These are phyloP conservation scores for Penicillium sp. DNA, from an alignment of 2,329 filamentous ascomycete species.

Conservation along the genomic window DNA sequence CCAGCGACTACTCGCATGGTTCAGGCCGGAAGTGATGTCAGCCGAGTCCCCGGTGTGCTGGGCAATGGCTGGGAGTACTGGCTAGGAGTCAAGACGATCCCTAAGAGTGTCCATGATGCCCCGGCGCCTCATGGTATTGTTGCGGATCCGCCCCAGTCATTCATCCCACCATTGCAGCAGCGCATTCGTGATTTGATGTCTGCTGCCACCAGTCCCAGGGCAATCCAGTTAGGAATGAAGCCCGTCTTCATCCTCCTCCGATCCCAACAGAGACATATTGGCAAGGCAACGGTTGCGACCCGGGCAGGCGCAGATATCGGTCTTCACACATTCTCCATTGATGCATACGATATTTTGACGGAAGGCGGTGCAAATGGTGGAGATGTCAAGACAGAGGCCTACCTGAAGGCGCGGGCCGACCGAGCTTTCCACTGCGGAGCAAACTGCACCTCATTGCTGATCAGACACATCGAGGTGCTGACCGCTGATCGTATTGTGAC, in stretches of 20 bases:
- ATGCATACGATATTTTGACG: slow-evolving; percentile 92
- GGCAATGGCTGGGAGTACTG: slow-evolving; percentile 88
- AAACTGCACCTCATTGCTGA: slow-evolving; percentile 78
- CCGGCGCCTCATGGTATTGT: slow-evolving; percentile 39
- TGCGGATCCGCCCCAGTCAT: slow-evolving; percentile 41
- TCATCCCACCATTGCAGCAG: slow-evolving; percentile 63
- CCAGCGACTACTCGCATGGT: slow-evolving; percentile 84
- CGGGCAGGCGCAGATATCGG: slow-evolving; percentile 85
- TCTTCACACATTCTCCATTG: slow-evolving; percentile 82
- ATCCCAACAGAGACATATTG: slow-evolving; percentile 90
- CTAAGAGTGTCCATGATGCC: slow-evolving; percentile 44
- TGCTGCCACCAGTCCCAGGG: slow-evolving; percentile 83
- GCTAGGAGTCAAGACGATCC: slow-evolving; percentile 71
- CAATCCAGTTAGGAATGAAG: slow-evolving; percentile 82
- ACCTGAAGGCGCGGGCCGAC: slow-evolving; percentile 83
- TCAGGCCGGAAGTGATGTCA: slow-evolving; percentile 83
- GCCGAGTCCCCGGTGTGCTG: slow-evolving; percentile 73
- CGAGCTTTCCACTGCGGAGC: slow-evolving; percentile 85
- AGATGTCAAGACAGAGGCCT: slow-evolving; percentile 91
- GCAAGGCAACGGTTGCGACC: slow-evolving; percentile 77
- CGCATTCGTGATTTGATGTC: slow-evolving; percentile 81
- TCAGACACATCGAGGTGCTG: slow-evolving; percentile 86
- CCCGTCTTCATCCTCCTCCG: slow-evolving; percentile 84
- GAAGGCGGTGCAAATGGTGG: slow-evolving; percentile 83
- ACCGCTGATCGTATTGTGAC: slow-evolving; percentile 88